Percentiles rank a stretch among this genome's conserved stretches.
Conservation (phyloP, 208 protist genomes). For the Trypanosomatidae sp. region DNA sequence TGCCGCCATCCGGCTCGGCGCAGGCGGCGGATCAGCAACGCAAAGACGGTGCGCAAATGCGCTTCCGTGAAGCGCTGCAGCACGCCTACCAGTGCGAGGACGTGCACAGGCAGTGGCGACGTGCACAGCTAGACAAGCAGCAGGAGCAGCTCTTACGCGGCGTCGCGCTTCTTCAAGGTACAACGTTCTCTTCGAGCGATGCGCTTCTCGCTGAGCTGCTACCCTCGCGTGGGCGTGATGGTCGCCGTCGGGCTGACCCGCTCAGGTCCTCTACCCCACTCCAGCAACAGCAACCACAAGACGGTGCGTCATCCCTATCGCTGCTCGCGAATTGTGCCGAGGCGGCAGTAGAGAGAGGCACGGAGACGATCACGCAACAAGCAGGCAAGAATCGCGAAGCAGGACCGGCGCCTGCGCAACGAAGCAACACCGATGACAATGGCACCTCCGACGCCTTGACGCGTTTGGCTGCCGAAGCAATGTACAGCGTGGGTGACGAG, state of each 20-base stretch:
- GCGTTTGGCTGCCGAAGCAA: neutral
- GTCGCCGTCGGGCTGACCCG: neutral
- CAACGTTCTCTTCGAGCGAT: neutral
- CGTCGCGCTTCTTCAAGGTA: constrained; percentile 5
- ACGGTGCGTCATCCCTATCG: neutral
- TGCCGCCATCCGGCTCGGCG: neutral
- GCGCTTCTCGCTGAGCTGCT: constrained; percentile 1
- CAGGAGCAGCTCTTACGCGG: constrained; percentile 9
- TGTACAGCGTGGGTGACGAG: constrained; percentile 1
- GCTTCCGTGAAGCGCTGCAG: constrained; percentile 21
- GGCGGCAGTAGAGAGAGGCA: neutral
- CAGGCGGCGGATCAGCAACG: neutral
- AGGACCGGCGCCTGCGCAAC: neutral
- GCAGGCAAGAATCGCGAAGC: neutral
- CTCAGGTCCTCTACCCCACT: neutral
- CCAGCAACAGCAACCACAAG: neutral
- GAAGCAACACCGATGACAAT: neutral
- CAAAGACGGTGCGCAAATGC: constrained; percentile 2
- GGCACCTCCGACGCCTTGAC: neutral
- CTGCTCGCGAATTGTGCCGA: neutral
- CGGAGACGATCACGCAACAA: neutral
- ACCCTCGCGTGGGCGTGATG: neutral
- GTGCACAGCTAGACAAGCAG: constrained; percentile 12
- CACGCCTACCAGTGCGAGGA: constrained; percentile 26
- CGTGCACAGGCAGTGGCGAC: constrained; percentile 9